Evolutionary conservation across 352 stramenopile species (phyloP).

Genomic region (Phytophthora pluvialis): DNA sequence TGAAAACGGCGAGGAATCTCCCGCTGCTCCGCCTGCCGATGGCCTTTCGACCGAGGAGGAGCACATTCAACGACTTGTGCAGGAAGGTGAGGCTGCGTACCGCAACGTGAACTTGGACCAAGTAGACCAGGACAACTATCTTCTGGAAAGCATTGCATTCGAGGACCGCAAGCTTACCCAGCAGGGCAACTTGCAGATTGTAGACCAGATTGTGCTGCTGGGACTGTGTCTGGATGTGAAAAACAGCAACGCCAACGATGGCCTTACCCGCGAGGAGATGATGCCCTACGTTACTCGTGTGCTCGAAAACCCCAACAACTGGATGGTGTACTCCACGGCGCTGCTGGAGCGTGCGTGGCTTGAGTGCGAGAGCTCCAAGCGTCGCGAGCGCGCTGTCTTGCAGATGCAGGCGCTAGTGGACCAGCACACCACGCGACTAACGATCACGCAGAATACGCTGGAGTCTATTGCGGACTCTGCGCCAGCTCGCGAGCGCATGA

Average conservation of each 20-base stretch:
- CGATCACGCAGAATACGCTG: conserved; percentile 88
- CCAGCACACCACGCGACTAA: conserved; percentile 95
- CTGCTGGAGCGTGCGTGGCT: conserved; percentile 94
- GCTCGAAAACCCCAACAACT: conserved; percentile 94
- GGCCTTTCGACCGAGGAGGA: conserved; percentile 58
- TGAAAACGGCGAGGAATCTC: not conserved
- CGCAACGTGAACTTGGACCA: conserved; percentile 90
- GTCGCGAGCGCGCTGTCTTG: conserved; percentile 93
- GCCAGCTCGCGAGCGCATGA: conserved; percentile 89
- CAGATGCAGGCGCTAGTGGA: conserved; percentile 97
- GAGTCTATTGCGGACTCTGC: conserved; percentile 91
- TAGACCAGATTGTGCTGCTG: conserved; percentile 92
- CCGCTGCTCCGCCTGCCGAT: conserved; percentile 25
- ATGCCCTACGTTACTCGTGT: conserved; percentile 94
- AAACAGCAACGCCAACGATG: conserved; percentile 95
- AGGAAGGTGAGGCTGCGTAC: conserved; percentile 73
- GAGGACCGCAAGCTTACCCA: conserved; percentile 68
- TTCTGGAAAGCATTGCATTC: conserved; percentile 94
- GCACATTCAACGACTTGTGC: conserved; percentile 64
- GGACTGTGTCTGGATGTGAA: conserved; percentile 97
- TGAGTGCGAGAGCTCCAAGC: conserved; percentile 94
- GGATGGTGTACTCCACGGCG: conserved; percentile 96
- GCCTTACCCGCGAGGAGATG: conserved; percentile 96
- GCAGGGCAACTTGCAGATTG: conserved; percentile 76
- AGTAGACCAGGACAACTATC: conserved; percentile 87